These are phyloP conservation scores for Phialophora verrucosa DNA, from an alignment of 2,329 filamentous ascomycete genomes.

Conservation along the genomic window DNA sequence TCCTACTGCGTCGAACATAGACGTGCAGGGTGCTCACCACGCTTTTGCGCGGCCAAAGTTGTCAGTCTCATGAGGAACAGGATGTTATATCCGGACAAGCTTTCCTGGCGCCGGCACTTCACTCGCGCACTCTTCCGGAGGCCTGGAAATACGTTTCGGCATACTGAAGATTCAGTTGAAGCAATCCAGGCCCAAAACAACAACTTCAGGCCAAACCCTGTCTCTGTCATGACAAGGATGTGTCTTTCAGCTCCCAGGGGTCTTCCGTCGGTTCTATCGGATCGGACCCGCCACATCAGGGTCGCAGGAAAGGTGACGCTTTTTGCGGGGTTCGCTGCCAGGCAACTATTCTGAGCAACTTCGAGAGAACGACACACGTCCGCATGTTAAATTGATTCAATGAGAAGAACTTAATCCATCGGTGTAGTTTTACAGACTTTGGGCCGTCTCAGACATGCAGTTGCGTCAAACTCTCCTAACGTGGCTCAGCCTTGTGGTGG, in stretches of 20 bases:
- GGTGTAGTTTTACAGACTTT: not conserved
- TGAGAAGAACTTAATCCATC: not conserved
- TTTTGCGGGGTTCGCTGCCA: conserved; percentile 3
- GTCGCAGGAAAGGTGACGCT: not conserved
- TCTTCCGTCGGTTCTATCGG: not conserved
- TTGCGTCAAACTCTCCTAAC: not conserved
- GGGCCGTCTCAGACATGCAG: not conserved
- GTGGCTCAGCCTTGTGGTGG: conserved; percentile 9
- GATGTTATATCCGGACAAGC: too few relatives aligned
- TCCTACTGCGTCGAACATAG: too few relatives aligned
- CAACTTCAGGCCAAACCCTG: too few relatives aligned
- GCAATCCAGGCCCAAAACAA: too few relatives aligned
- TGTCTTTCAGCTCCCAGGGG: not conserved
- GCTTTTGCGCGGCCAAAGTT: too few relatives aligned
- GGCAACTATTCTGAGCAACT: not conserved
- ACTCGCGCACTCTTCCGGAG: too few relatives aligned
- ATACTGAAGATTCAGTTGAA: too few relatives aligned
- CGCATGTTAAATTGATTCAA: not conserved
- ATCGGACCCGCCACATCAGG: not conserved
- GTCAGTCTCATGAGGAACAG: too few relatives aligned
- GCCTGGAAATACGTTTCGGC: too few relatives aligned
- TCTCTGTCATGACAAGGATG: not conserved
- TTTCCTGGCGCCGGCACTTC: too few relatives aligned
- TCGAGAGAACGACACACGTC: not conserved
- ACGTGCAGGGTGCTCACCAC: too few relatives aligned